Percentiles rank a stretch among this genome's conserved stretches.
phyloP scores from a whole-genome alignment of 1,284 basidiomycete genomes.

The Ustilago vetiveriae region DNA sequence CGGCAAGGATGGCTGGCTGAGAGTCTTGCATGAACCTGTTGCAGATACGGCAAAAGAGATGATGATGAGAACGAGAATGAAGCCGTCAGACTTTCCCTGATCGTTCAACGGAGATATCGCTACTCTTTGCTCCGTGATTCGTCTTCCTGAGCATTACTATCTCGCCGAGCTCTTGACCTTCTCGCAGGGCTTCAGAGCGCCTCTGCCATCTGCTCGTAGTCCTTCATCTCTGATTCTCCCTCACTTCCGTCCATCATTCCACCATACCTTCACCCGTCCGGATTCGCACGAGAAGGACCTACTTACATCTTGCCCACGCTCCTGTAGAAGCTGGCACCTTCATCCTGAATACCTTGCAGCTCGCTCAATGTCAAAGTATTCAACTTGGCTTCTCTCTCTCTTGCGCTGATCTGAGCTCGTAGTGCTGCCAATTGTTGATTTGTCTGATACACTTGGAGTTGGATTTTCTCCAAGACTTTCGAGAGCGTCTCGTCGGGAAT shows the following conservation, averaged over 20 bases:
- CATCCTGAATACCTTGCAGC: conserved; percentile 24
- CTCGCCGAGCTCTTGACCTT: too few relatives aligned
- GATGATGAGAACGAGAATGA: not conserved
- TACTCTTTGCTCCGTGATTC: too few relatives aligned
- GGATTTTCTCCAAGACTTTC: conserved; percentile 43
- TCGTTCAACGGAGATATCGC: too few relatives aligned
- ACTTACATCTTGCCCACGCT: conserved; percentile 43
- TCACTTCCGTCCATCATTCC: too few relatives aligned
- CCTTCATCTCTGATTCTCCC: too few relatives aligned
- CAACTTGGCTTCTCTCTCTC: conserved; percentile 39
- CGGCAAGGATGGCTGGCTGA: conserved; percentile 15
- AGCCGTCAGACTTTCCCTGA: too few relatives aligned
- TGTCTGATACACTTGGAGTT: conserved; percentile 37
- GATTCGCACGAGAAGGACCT: too few relatives aligned
- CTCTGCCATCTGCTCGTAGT: too few relatives aligned
- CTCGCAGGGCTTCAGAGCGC: too few relatives aligned
- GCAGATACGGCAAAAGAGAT: not conserved
- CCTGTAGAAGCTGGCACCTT: conserved; percentile 25
- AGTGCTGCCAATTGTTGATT: conserved; percentile 36
- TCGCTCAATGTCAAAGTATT: conserved; percentile 34
- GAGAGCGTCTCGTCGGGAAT: conserved; percentile 41
- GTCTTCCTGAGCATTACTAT: too few relatives aligned
- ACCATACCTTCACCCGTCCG: too few relatives aligned
- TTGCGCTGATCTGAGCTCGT: conserved; percentile 25
- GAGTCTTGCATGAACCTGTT: conserved; percentile 41